These are phyloP conservation scores for Chaetomiaceae sp. DNA, from an alignment of 2,329 filamentous ascomycete species.

Conservation along the genomic window DNA sequence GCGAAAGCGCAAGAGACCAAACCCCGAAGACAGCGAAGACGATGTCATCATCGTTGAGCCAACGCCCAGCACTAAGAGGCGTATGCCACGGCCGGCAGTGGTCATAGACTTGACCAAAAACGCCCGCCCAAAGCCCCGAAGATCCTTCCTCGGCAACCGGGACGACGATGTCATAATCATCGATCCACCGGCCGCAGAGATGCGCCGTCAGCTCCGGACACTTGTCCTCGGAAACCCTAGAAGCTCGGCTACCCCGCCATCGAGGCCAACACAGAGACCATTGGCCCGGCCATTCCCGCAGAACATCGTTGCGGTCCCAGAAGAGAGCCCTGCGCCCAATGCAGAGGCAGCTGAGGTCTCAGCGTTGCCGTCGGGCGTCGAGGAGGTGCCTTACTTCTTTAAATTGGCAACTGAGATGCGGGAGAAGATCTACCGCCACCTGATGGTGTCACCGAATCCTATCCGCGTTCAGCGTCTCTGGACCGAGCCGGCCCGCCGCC, in stretches of 20 bases:
- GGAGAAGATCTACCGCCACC: conserved; percentile 31
- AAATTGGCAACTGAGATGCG: conserved; percentile 29
- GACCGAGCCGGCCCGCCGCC: conserved; percentile 22
- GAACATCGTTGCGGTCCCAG: not conserved
- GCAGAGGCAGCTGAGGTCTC: not conserved
- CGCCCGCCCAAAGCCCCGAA: not conserved
- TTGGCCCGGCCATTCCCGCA: not conserved
- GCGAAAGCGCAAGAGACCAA: conserved; percentile 7
- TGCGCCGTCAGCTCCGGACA: not conserved
- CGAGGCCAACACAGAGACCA: no score
- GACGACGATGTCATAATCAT: conserved; percentile 16
- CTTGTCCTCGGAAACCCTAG: not conserved
- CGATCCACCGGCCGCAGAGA: conserved; percentile 5
- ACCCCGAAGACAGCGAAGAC: conserved; percentile 1
- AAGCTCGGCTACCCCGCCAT: not conserved
- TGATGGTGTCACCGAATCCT: conserved; percentile 29
- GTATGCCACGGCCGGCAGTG: not conserved
- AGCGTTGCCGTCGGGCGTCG: not conserved
- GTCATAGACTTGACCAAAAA: conserved; percentile 3
- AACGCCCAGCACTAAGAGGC: not conserved
- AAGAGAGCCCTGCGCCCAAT: not conserved
- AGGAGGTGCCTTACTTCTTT: conserved; percentile 16
- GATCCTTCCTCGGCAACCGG: conserved; percentile 1
- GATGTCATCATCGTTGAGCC: conserved; percentile 7
- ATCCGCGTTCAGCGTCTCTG: conserved; percentile 33